Evolutionary conservation across 495 filamentous ascomycete species (phyloP).

Genomic region (Bathelium albidoporum): DNA sequence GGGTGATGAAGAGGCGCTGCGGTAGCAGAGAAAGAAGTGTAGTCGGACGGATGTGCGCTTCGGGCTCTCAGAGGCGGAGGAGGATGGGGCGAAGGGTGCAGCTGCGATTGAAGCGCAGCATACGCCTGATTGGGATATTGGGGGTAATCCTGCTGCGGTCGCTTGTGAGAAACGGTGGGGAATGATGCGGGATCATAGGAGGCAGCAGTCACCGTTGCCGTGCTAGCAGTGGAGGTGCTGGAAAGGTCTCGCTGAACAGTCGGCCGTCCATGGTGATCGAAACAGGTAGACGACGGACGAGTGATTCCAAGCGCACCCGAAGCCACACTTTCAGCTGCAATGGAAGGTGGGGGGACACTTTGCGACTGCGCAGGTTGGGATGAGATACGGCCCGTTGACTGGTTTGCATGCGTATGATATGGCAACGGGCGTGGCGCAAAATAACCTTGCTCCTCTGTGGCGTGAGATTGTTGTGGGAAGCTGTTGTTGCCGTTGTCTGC

Average conservation of each 20-base stretch:
- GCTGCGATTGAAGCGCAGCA: slow-evolving; percentile 33
- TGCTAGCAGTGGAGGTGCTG: slow-evolving; percentile 23
- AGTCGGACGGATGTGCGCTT: slow-evolving; percentile 27
- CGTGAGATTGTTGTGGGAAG: neutral
- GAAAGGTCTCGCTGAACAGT: slow-evolving; percentile 21
- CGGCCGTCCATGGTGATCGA: slow-evolving; percentile 18
- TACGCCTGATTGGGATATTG: slow-evolving; percentile 34
- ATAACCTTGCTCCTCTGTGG: slow-evolving; percentile 6
- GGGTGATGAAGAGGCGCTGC: slow-evolving; percentile 19
- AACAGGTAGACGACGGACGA: slow-evolving; percentile 13
- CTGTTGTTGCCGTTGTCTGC: slow-evolving; percentile 7
- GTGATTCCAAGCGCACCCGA: neutral
- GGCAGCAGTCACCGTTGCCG: slow-evolving; percentile 21
- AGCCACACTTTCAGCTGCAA: slow-evolving; percentile 7
- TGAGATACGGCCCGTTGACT: slow-evolving; percentile 5
- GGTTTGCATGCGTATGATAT: slow-evolving; percentile 11
- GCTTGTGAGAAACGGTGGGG: slow-evolving; percentile 7
- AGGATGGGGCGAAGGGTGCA: slow-evolving; percentile 26
- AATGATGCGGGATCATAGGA: slow-evolving; percentile 10
- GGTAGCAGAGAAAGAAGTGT: slow-evolving; percentile 23
- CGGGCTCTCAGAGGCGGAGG: slow-evolving; percentile 23
- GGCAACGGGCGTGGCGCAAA: slow-evolving; percentile 22
- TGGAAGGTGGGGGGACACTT: slow-evolving; percentile 14
- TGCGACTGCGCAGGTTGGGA: slow-evolving; percentile 13
- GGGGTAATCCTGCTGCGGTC: slow-evolving; percentile 18